Evolutionary conservation across 345 rosid species (phyloP).

Genomic region (Alliaria petiolata): DNA sequence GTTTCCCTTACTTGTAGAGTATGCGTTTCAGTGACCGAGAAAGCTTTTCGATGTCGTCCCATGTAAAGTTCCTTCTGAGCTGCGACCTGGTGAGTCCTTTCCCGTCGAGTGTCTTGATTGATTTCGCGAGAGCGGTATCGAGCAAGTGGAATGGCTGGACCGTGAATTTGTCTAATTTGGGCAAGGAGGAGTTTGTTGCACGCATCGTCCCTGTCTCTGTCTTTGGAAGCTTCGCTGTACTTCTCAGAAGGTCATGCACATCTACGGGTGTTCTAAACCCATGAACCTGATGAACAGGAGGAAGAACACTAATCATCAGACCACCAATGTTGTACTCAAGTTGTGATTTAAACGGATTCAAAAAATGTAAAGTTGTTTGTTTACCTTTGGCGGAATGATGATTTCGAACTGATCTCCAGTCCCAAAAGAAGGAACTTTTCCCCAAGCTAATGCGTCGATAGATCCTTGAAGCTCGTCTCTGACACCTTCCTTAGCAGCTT

Average conservation of each 20-base stretch:
- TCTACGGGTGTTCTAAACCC: slow-evolving; percentile 46
- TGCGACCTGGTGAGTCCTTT: slow-evolving; percentile 35
- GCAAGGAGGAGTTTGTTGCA: background rate
- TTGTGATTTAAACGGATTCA: background rate
- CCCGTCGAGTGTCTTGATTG: slow-evolving; percentile 28
- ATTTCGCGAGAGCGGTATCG: slow-evolving; percentile 32
- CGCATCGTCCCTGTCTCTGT: background rate
- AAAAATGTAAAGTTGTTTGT: slow-evolving; percentile 4
- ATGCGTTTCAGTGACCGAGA: slow-evolving; percentile 44
- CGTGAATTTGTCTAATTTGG: slow-evolving; percentile 37
- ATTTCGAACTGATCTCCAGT: slow-evolving; percentile 79
- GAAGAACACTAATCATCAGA: background rate
- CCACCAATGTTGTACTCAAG: background rate
- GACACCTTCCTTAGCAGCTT: slow-evolving; percentile 76
- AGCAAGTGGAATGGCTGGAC: slow-evolving; percentile 23
- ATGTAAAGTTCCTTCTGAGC: slow-evolving; percentile 34
- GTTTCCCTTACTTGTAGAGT: slow-evolving; percentile 58
- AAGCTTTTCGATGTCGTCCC: slow-evolving; percentile 50
- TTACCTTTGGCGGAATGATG: slow-evolving; percentile 59
- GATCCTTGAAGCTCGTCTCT: slow-evolving; percentile 72
- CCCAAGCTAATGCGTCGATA: slow-evolving; percentile 87
- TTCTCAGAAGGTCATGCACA: slow-evolving; percentile 53
- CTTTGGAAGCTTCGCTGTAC: slow-evolving; percentile 30
- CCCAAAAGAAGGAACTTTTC: slow-evolving; percentile 63
- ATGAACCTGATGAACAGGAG: slow-evolving; percentile 38